These are phyloP conservation scores for Cardamine occulta DNA, from an alignment of 345 rosid genomes.

Conservation along the genomic window DNA sequence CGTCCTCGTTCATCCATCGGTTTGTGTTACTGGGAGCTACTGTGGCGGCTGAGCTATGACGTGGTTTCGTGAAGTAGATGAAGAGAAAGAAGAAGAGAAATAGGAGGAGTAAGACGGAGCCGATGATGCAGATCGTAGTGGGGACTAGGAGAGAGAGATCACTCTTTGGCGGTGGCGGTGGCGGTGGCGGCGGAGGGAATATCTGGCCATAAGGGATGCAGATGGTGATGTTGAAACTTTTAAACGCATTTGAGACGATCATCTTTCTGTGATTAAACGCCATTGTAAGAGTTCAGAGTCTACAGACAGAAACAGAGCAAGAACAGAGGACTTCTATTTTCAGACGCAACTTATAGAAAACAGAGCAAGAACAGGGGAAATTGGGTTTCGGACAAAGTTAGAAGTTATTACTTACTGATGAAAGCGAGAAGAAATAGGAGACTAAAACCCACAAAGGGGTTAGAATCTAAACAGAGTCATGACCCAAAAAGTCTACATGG, in stretches of 20 bases:
- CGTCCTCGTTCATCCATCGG: constrained; percentile 32
- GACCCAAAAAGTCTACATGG: constrained; percentile 10
- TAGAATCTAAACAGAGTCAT: constrained; percentile 23
- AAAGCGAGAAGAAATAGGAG: constrained; percentile 12
- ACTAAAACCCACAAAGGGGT: constrained; percentile 14
- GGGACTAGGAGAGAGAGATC: background rate
- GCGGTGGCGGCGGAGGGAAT: background rate
- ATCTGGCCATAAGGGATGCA: background rate
- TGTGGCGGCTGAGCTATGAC: constrained; percentile 1
- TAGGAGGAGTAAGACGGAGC: constrained; percentile 39
- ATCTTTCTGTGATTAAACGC: constrained; percentile 30
- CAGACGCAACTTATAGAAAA: background rate
- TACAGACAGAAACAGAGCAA: constrained; percentile 23
- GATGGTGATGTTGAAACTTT: background rate
- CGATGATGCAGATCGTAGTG: constrained; percentile 19
- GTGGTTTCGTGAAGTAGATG: constrained; percentile 16
- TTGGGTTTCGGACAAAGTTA: background rate
- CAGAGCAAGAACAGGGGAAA: background rate
- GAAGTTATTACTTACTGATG: background rate
- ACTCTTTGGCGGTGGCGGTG: background rate
- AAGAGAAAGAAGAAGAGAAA: constrained; percentile 30
- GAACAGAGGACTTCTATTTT: constrained; percentile 1
- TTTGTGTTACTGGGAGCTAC: constrained; percentile 19
- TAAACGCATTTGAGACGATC: background rate
- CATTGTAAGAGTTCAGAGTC: constrained; percentile 15